These are phyloP conservation scores for Chiua sp. DNA, from an alignment of 1,284 basidiomycete species.

Conservation along the genomic window DNA sequence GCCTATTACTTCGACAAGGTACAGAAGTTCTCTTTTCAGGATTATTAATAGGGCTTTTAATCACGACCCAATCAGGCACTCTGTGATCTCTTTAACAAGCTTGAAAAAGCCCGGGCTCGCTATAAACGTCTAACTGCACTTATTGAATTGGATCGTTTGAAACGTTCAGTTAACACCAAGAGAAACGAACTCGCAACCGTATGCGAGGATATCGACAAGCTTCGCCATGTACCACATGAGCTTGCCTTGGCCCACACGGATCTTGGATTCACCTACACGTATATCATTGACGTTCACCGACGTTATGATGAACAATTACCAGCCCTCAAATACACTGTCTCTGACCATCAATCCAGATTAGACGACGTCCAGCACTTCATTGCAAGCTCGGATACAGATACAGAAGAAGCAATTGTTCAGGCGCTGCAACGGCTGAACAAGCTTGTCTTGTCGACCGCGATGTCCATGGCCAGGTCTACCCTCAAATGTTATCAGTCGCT, in stretches of 20 bases:
- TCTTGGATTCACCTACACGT: not conserved
- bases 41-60: no score
- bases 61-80: no score
- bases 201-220: not conserved
- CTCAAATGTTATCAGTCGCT: no score
- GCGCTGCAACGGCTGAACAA: not conserved
- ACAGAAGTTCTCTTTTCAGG: not conserved
- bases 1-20: not conserved
- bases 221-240: not conserved
- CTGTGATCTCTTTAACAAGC: no score
- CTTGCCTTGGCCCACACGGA: not conserved
- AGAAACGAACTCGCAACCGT: not conserved
- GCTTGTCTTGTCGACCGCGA: no score
- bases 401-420: not conserved
- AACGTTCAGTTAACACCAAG: not conserved
- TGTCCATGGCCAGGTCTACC: no score
- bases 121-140: not conserved
- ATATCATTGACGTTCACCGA: not conserved
- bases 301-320: not conserved
- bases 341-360: not conserved
- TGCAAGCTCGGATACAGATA: not conserved
- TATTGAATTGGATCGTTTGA: not conserved
- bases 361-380: not conserved
- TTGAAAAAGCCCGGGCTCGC: no score
- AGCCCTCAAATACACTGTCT: not conserved